Evolutionary conservation across 2,329 filamentous ascomycete genomes (phyloP).

Genomic region (Beauveria sp.): DNA sequence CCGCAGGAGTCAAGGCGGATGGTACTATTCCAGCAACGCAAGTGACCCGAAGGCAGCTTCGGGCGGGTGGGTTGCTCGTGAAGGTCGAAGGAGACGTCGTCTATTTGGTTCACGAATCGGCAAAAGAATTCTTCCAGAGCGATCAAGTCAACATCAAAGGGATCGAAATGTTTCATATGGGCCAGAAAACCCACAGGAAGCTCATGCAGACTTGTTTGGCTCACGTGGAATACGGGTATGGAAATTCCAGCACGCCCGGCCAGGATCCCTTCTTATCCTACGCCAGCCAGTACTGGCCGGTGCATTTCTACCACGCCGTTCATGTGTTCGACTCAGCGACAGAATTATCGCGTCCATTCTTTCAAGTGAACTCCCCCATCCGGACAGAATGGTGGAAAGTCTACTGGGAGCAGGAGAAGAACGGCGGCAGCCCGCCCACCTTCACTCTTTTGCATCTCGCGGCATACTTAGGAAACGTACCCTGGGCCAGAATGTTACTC

Average conservation of each 20-base stretch:
- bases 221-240: background rate
- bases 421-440: background rate
- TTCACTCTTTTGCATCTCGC: background rate
- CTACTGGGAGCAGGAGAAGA: background rate
- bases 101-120: background rate
- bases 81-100: background rate
- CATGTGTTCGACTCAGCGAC: background rate
- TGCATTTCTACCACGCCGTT: background rate
- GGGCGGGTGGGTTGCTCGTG: background rate
- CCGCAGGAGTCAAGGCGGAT: conserved; percentile 2
- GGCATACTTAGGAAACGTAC: background rate
- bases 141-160: background rate
- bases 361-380: background rate
- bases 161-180: background rate
- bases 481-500: background rate
- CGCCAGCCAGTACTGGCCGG: background rate
- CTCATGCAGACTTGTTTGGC: background rate
- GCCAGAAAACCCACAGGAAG: background rate
- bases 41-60: too few relatives aligned
- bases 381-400: background rate
- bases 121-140: background rate
- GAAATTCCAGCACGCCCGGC: too few relatives aligned
- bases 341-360: background rate
- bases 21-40: too few relatives aligned
- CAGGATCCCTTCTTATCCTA: background rate